Conservation (phyloP, 2,329 filamentous ascomycete species). For the Clonostachys sp. region DNA sequence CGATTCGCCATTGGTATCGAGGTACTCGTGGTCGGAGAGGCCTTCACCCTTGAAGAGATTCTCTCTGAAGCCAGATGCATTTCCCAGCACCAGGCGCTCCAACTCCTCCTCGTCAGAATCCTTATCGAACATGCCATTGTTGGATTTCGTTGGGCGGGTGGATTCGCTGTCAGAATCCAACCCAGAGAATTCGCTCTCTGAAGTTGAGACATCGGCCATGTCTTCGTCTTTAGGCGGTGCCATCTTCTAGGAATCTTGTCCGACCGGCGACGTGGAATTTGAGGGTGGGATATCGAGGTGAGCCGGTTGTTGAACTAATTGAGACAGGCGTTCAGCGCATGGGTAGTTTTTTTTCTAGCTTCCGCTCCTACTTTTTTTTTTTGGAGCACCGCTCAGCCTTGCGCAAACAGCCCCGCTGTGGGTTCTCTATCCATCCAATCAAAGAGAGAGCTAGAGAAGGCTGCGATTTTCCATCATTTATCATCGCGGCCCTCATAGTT, state of each 20-base stretch:
- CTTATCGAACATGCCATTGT: constrained; percentile 47
- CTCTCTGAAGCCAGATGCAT: constrained; percentile 74
- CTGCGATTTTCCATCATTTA: constrained; percentile 11
- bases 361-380: constrained; percentile 2
- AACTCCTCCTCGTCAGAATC: constrained; percentile 82
- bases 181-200: constrained; percentile 20
- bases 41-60: constrained; percentile 58
- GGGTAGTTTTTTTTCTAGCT: constrained; percentile 19
- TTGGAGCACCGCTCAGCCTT: constrained; percentile 15
- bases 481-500: neutral
- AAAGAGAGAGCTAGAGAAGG: constrained; percentile 5
- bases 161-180: constrained; percentile 19
- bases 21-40: constrained; percentile 32
- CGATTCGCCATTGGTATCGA: constrained; percentile 21
- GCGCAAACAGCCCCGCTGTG: constrained; percentile 6
- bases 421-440: constrained; percentile 2
- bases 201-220: constrained; percentile 13
- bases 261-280: constrained; percentile 3
- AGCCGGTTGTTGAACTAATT: constrained; percentile 1
- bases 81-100: constrained; percentile 84
- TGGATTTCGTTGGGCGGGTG: constrained; percentile 7
- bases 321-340: constrained; percentile 10
- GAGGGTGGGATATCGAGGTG: neutral
- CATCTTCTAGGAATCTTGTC: constrained; percentile 14
- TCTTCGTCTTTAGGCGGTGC: constrained; percentile 18